Evolutionary conservation across 371 early-diverging fungal species (phyloP).

Genomic region (Apophysomyces ossiformis): DNA sequence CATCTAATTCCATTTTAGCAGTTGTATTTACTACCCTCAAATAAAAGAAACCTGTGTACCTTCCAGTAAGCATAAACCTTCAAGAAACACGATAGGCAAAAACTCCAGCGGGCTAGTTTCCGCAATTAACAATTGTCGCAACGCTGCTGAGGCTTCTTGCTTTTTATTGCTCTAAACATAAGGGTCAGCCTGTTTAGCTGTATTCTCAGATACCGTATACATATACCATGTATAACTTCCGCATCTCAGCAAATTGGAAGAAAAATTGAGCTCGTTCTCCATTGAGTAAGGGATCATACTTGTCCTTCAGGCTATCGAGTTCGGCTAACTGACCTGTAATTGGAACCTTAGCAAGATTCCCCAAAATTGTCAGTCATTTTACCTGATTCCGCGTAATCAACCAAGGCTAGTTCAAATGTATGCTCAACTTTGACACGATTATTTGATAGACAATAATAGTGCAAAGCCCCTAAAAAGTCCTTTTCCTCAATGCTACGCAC

Average conservation of each 20-base stretch:
- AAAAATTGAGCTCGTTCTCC: constrained; percentile 1
- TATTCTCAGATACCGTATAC: not conserved
- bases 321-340: not conserved
- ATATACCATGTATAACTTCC: not conserved
- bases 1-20: not conserved
- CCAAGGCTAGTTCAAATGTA: not conserved
- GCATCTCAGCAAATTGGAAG: not conserved
- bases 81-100: not conserved
- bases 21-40: not conserved
- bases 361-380: not conserved
- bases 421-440: not conserved
- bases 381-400: not conserved
- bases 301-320: not conserved
- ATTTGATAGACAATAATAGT: not conserved
- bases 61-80: constrained; percentile 6
- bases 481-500: not conserved
- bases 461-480: not conserved
- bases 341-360: not conserved
- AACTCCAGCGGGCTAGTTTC: constrained; percentile 1
- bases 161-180: not conserved
- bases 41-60: not conserved
- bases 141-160: not conserved
- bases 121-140: not conserved
- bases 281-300: not conserved
- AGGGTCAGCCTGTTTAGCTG: not conserved